These are phyloP conservation scores for Neocallimastix lanati DNA, from an alignment of 192 early-diverging fungal species.

Conservation along the genomic window DNA sequence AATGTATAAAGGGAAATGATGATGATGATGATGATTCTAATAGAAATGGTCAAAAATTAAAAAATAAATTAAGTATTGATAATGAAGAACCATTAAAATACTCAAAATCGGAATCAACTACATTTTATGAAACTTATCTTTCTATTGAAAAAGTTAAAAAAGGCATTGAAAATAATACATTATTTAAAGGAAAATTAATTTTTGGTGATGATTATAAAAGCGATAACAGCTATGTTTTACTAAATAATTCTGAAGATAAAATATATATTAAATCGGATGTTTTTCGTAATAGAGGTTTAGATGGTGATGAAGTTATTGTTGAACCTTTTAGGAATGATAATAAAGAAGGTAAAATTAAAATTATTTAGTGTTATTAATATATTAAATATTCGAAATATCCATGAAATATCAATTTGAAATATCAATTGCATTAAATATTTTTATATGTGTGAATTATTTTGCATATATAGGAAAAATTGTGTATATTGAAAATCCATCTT, in stretches of 20 bases:
- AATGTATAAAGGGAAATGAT: background rate
- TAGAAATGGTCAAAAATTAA: too few species aligned
- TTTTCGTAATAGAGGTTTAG: background rate
- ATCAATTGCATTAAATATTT: too few species aligned
- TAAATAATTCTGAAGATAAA: background rate
- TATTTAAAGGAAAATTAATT: background rate
- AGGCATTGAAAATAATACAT: background rate
- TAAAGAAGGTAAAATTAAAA: background rate
- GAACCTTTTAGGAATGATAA: background rate
- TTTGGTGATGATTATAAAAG: background rate
- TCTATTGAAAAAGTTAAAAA: background rate
- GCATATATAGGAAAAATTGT: background rate
- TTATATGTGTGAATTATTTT: too few species aligned
- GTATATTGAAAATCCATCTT: background rate
- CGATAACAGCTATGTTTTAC: background rate
- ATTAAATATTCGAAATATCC: too few species aligned
- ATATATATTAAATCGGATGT: background rate
- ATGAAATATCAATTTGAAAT: too few species aligned
- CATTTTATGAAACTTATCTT: background rate
- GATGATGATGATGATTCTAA: too few species aligned
- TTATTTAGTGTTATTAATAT: too few species aligned
- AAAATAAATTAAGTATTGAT: too few species aligned
- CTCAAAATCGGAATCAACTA: background rate
- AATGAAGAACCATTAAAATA: too few species aligned
- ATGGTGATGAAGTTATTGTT: background rate